A percentile compares a stretch with the other conserved stretches of the same genome.
Conservation (phyloP, 768 basidiomycete species). For the Mycena chlorophos region DNA sequence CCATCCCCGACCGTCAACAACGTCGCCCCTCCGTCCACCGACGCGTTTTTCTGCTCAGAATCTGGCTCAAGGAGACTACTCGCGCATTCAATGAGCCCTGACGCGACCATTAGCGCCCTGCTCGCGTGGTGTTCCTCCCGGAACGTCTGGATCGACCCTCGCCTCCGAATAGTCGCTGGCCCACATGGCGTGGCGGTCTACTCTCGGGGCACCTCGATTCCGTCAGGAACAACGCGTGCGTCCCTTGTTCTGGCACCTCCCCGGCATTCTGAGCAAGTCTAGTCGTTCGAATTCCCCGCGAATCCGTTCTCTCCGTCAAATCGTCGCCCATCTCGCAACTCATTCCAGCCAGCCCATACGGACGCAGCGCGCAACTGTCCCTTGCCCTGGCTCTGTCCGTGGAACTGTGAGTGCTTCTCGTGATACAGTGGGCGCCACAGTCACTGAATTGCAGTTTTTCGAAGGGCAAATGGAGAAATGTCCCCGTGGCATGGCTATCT, state of each 20-base stretch:
- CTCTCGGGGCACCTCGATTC: constrained; percentile 34
- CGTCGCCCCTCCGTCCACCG: too few species aligned
- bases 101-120: constrained; percentile 28
- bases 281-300: constrained; percentile 71
- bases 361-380: constrained; percentile 58
- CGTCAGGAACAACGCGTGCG: constrained; percentile 40
- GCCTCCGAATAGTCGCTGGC: constrained; percentile 37
- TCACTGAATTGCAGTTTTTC: constrained; percentile 7
- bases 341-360: constrained; percentile 50
- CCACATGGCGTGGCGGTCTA: constrained; percentile 37
- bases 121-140: constrained; percentile 52
- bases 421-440: neutral
- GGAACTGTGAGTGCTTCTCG: constrained; percentile 55
- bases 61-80: too few species aligned
- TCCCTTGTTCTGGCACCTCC: neutral
- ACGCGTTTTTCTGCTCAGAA: too few species aligned
- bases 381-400: constrained; percentile 63
- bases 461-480: constrained; percentile 45
- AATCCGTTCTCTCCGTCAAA: constrained; percentile 59
- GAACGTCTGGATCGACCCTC: constrained; percentile 46
- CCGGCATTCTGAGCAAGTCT: constrained; percentile 1
- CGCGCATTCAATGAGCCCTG: neutral
- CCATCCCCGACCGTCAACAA: too few species aligned
- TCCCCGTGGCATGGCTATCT: constrained; percentile 71
- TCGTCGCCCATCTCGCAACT: constrained; percentile 49